A percentile compares a stretch with the other conserved stretches of the same genome.
phyloP scores from a whole-genome alignment of 805 yeast genomes.

The Kuraishia molischiana region DNA sequence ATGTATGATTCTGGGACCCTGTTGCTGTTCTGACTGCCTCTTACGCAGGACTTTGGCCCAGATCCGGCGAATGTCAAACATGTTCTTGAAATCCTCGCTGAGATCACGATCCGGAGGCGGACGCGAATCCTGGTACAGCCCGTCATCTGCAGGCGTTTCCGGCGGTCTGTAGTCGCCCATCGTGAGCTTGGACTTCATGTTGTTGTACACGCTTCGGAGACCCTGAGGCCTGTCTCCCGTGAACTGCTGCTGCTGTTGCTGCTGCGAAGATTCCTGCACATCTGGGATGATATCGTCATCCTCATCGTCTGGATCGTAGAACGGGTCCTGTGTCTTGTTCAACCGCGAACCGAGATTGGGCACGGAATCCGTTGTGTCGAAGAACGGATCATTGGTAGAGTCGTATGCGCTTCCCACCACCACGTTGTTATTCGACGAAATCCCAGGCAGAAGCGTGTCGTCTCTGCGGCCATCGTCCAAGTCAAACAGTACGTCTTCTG shows the following conservation, averaged over 20 bases:
- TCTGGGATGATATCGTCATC: background rate
- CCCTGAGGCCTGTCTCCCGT: slow-evolving; percentile 15
- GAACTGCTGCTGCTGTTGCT: background rate
- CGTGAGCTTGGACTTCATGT: slow-evolving; percentile 16
- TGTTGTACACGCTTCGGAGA: slow-evolving; percentile 11
- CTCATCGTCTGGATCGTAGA: slow-evolving; percentile 1
- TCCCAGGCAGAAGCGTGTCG: background rate
- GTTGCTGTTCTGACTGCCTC: slow-evolving; percentile 2
- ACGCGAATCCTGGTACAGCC: slow-evolving; percentile 13
- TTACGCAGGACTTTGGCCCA: slow-evolving; percentile 8
- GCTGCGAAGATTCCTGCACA: slow-evolving; percentile 6
- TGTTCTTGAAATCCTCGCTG: slow-evolving; percentile 11
- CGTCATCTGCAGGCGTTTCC: slow-evolving; percentile 10
- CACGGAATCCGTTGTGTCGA: background rate
- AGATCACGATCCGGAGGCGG: slow-evolving; percentile 12
- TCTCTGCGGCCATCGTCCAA: background rate
- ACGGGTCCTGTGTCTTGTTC: no score
- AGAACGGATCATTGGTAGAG: slow-evolving; percentile 3
- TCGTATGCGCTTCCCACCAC: slow-evolving; percentile 9
- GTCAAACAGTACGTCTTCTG: background rate
- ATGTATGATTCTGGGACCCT: slow-evolving; percentile 54
- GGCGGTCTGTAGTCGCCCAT: slow-evolving; percentile 5
- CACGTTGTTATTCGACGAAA: background rate
- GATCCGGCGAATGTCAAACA: slow-evolving; percentile 18
- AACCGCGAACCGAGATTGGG: background rate